Evolutionary conservation across 495 filamentous ascomycete species (phyloP).

Genomic region (Monascus purpureus): DNA sequence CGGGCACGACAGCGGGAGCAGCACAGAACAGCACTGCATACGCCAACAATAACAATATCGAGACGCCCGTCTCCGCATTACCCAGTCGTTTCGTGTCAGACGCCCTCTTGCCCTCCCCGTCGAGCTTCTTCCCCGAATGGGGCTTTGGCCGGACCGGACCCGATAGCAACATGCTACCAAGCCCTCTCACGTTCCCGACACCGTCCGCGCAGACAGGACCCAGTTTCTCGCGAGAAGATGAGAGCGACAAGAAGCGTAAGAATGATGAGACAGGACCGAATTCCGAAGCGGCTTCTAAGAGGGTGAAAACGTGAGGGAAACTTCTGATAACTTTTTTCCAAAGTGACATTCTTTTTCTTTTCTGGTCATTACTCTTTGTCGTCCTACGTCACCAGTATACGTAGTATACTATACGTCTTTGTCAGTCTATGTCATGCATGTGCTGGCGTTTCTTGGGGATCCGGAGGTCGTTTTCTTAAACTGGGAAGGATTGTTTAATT

Average conservation of each 20-base stretch:
- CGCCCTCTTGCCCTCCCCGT: slow-evolving; percentile 74
- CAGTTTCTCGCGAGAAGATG: slow-evolving; percentile 48
- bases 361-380: slow-evolving; percentile 8
- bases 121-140: slow-evolving; percentile 89
- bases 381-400: no score
- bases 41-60: slow-evolving; percentile 62
- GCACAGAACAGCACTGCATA: slow-evolving; percentile 15
- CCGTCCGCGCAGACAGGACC: slow-evolving; percentile 62
- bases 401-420: no score
- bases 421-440: no score
- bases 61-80: slow-evolving; percentile 94
- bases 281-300: slow-evolving; percentile 28
- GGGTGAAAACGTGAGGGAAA: slow-evolving; percentile 29
- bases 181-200: slow-evolving; percentile 82
- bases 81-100: slow-evolving; percentile 81
- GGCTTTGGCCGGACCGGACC: slow-evolving; percentile 47
- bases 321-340: neutral
- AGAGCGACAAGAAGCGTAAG: slow-evolving; percentile 40
- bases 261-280: slow-evolving; percentile 31
- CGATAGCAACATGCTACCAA: slow-evolving; percentile 73
- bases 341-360: slow-evolving; percentile 3
- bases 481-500: no score
- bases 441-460: no score
- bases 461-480: no score
- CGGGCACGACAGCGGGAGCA: slow-evolving; percentile 9